Evolutionary conservation across 148 eudicot genomes (phyloP).

Genomic region (Selenicereus undatus): DNA sequence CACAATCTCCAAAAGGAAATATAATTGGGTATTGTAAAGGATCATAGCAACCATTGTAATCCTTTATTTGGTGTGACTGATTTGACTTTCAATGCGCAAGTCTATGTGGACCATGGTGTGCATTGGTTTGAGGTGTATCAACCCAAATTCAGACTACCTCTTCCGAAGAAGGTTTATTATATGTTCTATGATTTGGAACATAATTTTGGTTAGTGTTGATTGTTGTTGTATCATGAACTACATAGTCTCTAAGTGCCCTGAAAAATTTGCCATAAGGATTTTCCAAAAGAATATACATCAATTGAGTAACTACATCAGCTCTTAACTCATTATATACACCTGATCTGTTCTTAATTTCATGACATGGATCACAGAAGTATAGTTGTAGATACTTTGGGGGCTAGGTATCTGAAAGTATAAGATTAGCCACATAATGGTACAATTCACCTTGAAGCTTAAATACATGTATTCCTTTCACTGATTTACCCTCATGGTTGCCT

Average conservation of each 20-base stretch:
- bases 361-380: slow-evolving; percentile 6
- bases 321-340: not conserved
- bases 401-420: too few relatives aligned
- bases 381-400: slow-evolving; percentile 7
- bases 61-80: not conserved
- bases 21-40: slow-evolving; percentile 4
- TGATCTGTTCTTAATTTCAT: not conserved
- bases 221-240: not conserved
- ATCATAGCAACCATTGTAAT: slow-evolving; percentile 14
- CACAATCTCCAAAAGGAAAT: not conserved
- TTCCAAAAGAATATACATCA: not conserved
- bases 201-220: not conserved
- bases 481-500: not conserved
- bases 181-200: not conserved
- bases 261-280: slow-evolving; percentile 17
- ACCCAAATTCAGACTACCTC: slow-evolving; percentile 4
- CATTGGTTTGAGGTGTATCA: not conserved
- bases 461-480: not conserved
- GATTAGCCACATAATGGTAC: not conserved
- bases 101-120: not conserved
- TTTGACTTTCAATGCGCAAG: not conserved
- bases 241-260: not conserved
- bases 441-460: not conserved
- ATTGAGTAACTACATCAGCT: not conserved
- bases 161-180: not conserved